Conservation (phyloP, 305 asterid species). For the Fraxinus baroniana region DNA sequence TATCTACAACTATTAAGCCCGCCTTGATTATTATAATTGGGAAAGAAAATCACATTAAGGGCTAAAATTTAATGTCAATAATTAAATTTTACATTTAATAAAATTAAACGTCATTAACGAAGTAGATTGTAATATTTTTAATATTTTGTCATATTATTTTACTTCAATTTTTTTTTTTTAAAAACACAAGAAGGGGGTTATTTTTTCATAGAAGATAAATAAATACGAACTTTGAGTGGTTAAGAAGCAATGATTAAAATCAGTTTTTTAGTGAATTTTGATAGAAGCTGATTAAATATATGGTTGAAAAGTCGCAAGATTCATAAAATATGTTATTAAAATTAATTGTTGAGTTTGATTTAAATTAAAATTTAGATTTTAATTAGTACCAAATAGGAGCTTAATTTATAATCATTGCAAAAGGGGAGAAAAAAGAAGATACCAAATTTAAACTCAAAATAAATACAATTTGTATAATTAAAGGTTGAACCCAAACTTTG, state of each 20-base stretch:
- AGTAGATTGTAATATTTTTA: not conserved
- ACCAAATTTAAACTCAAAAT: not conserved
- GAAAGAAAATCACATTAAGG: not conserved
- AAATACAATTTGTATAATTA: not conserved
- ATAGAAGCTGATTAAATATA: too few relatives aligned
- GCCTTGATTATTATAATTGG: not conserved
- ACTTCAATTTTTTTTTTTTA: not conserved
- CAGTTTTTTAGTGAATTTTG: too few relatives aligned
- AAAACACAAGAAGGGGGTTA: not conserved
- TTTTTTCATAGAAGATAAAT: not conserved
- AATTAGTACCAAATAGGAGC: too few relatives aligned
- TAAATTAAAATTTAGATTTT: too few relatives aligned
- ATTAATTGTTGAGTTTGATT: too few relatives aligned
- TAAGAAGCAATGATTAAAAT: not conserved
- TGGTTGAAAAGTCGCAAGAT: too few relatives aligned
- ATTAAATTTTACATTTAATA: too few relatives aligned
- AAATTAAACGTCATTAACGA: not conserved
- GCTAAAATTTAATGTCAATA: not conserved
- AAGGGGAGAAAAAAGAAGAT: not conserved
- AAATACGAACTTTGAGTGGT: not conserved
- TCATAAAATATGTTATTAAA: too few relatives aligned
- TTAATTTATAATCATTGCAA: not conserved
- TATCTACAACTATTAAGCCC: not conserved
- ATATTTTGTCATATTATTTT: not conserved
- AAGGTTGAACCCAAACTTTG: too few relatives aligned